phyloP scores from a whole-genome alignment of 2,329 filamentous ascomycete species.

The Aspergillus eucalypticola region DNA sequence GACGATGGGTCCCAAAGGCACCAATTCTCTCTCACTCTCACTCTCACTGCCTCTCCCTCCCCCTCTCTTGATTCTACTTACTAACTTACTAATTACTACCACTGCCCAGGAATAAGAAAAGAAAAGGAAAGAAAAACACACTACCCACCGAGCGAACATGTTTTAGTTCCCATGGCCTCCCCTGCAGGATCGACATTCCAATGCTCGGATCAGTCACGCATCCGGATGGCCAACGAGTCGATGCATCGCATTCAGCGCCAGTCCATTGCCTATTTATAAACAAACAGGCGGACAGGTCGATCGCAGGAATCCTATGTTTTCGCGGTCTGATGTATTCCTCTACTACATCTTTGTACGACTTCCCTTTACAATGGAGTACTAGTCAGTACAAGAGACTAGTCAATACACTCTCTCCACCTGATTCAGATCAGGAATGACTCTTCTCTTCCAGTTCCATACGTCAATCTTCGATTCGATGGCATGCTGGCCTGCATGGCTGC shows the following conservation, averaged over 20 bases:
- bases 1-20: too few relatives aligned
- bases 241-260: slow-evolving; percentile 3
- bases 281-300: neutral
- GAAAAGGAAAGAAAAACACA: neutral
- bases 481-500: too few relatives aligned
- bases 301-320: neutral
- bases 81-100: too few relatives aligned
- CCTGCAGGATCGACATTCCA: slow-evolving; percentile 5
- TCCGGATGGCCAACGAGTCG: neutral
- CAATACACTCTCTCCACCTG: too few relatives aligned
- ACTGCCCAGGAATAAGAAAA: too few relatives aligned
- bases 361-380: neutral
- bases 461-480: too few relatives aligned
- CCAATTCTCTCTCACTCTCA: too few relatives aligned
- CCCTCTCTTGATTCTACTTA: too few relatives aligned
- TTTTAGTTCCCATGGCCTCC: neutral
- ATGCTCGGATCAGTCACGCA: neutral
- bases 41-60: too few relatives aligned
- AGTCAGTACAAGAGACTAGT: neutral
- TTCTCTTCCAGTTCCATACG: too few relatives aligned
- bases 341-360: neutral
- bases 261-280: neutral
- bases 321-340: neutral
- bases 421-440: too few relatives aligned
- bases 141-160: neutral